Evolutionary conservation across 2,329 filamentous ascomycete genomes (phyloP), one percentile per base, ranked within the genome.

Genomic region (Xylaria sp.): DNA sequence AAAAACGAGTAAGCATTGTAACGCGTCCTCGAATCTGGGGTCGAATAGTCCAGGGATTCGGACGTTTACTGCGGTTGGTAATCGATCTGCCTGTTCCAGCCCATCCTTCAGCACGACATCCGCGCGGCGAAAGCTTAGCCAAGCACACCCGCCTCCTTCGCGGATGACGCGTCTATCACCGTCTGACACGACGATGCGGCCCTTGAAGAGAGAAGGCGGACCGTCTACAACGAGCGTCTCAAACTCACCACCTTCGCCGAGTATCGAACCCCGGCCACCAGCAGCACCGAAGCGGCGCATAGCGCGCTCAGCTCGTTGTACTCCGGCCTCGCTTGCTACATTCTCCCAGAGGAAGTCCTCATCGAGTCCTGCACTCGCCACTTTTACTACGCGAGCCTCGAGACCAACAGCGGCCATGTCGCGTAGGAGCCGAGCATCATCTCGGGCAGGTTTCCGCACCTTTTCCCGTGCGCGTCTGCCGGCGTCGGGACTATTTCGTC

Each of bases 161-260:
- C 80, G 82, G 6, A 92, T 84, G 5, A 89, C 81, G 61, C 81
- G 82, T 66, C 82, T 85, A 67, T 86, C 85, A 3, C 80, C 79
- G 1, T 88, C 85, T 0, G 82, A 82, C 39, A 98, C 83, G 51
- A 84, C 82, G 70, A 98, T 91, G 61, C 85, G 87, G 72, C 86
- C 87, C 81, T 88, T 91, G 86, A 96, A 98, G 69, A 98, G 79
- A 59, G 83, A 82, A 0, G 77, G 75, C 9, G 95, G 95, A 12
- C 95, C 96, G 80, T 94, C 89, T 44, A 98, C 77, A 54, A 96
- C 94, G 62, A 98, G 83, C 37, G 94, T 98, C 86, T 98, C 96
- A 80, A 97, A 98, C 83, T 98, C 96, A 3, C 96, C 96, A 6
- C 96, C 96, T 79, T 98, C 96, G 0, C 96, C 96, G 20, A 98